Evolutionary conservation across 768 basidiomycete genomes (phyloP).

Genomic region (Leccinellum luteum): DNA sequence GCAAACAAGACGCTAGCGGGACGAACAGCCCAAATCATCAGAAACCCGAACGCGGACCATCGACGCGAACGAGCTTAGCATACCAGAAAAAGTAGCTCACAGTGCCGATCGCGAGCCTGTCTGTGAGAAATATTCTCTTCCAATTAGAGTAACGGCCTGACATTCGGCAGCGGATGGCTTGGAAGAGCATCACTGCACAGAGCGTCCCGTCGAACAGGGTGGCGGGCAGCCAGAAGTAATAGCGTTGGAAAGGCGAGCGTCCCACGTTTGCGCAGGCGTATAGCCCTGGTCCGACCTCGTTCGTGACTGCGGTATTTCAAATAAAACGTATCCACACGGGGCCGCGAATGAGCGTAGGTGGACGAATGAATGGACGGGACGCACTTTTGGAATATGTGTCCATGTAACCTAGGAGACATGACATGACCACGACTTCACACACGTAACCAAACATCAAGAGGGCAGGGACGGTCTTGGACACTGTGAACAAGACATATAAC

Average conservation of each 20-base stretch:
- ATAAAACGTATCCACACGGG: neutral
- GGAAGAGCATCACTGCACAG: conserved; percentile 6
- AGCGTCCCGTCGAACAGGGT: conserved; percentile 8
- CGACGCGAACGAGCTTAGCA: neutral
- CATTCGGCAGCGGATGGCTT: neutral
- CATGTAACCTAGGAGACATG: neutral
- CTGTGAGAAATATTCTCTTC: conserved; percentile 1
- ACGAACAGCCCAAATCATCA: neutral
- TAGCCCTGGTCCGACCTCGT: conserved; percentile 3
- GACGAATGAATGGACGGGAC: neutral
- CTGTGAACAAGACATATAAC: conserved; percentile 9
- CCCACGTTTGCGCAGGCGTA: conserved; percentile 2
- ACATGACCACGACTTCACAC: conserved; percentile 10
- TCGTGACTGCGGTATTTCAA: neutral
- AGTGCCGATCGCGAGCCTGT: conserved; percentile 12
- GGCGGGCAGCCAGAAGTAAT: conserved; percentile 10
- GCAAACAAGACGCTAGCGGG: conserved; percentile 10
- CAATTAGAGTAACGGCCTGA: neutral
- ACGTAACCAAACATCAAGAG: conserved; percentile 9
- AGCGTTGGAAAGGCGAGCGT: neutral
- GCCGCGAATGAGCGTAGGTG: neutral
- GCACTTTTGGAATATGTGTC: conserved; percentile 2
- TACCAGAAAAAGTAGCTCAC: conserved; percentile 17
- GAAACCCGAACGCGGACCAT: no score
- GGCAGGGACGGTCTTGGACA: conserved; percentile 2